Conservation (phyloP, 2,329 filamentous ascomycete species). For the Fulvia fulva region DNA sequence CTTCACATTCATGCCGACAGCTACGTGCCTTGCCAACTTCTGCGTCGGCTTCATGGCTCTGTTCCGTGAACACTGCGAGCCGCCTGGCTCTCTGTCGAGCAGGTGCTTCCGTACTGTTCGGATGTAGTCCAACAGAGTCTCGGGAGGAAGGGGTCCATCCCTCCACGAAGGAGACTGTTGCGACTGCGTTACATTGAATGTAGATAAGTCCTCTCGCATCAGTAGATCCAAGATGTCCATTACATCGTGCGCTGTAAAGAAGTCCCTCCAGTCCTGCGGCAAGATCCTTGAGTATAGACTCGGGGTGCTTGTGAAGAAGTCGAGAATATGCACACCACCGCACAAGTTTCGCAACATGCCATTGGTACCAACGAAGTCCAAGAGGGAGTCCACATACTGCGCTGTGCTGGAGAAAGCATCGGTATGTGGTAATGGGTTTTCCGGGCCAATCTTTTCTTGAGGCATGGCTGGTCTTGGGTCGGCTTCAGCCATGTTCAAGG, state of each 20-base stretch:
- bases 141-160: conserved; percentile 47
- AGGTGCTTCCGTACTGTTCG: conserved; percentile 59
- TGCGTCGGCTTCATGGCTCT: conserved; percentile 39
- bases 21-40: conserved; percentile 64
- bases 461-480: neutral
- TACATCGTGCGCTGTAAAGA: conserved; percentile 66
- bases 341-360: conserved; percentile 82
- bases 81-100: conserved; percentile 58
- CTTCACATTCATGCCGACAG: conserved; percentile 91
- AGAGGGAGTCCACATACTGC: conserved; percentile 72
- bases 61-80: conserved; percentile 29
- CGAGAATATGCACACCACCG: conserved; percentile 92
- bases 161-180: conserved; percentile 36
- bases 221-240: conserved; percentile 77
- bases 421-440: conserved; percentile 61
- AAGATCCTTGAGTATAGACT: conserved; percentile 76
- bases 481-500: neutral
- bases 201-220: conserved; percentile 66
- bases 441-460: conserved; percentile 39
- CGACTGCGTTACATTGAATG: neutral
- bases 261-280: conserved; percentile 75
- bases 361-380: conserved; percentile 70
- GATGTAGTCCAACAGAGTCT: conserved; percentile 67
- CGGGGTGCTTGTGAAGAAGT: conserved; percentile 85
- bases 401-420: conserved; percentile 65